A percentile compares a stretch with the other conserved stretches of the same genome.
Evolutionary conservation across 108 stramenopile genomes (phyloP).

Genomic region (Schizochytrium sp.): DNA sequence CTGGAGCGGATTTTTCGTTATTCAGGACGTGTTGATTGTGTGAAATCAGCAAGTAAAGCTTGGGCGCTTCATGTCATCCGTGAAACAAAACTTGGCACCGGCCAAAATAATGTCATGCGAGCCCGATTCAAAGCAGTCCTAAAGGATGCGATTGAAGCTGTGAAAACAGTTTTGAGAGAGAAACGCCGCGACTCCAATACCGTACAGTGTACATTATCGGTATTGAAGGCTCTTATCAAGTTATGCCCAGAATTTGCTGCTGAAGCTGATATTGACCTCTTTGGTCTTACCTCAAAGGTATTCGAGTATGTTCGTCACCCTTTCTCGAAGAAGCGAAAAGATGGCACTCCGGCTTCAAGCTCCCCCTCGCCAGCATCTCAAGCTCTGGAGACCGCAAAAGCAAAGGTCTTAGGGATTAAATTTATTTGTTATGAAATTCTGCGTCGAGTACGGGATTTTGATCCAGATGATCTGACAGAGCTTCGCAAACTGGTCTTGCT

Average conservation of each 20-base stretch:
- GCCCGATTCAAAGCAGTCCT: no score
- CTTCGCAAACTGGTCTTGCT: background rate
- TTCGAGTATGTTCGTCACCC: no score
- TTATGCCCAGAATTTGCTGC: no score
- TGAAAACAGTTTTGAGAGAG: no score
- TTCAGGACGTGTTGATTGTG: background rate
- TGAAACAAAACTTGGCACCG: background rate
- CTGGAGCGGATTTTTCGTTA: background rate
- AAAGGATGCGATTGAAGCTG: no score
- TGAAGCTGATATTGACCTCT: no score
- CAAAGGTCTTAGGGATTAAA: background rate
- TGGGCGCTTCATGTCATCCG: background rate
- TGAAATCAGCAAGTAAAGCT: background rate
- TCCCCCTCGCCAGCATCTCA: background rate
- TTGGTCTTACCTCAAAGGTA: no score
- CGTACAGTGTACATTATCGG: no score
- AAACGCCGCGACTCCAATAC: no score
- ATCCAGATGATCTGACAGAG: background rate
- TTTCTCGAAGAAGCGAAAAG: no score
- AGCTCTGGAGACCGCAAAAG: background rate
- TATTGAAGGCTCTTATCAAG: no score
- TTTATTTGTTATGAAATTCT: slow-evolving; percentile 16
- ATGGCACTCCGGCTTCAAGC: background rate
- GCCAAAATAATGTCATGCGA: no score
- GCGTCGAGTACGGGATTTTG: background rate